These are phyloP conservation scores for Penicillium sp. DNA, from an alignment of 2,329 filamentous ascomycete genomes.

Conservation along the genomic window DNA sequence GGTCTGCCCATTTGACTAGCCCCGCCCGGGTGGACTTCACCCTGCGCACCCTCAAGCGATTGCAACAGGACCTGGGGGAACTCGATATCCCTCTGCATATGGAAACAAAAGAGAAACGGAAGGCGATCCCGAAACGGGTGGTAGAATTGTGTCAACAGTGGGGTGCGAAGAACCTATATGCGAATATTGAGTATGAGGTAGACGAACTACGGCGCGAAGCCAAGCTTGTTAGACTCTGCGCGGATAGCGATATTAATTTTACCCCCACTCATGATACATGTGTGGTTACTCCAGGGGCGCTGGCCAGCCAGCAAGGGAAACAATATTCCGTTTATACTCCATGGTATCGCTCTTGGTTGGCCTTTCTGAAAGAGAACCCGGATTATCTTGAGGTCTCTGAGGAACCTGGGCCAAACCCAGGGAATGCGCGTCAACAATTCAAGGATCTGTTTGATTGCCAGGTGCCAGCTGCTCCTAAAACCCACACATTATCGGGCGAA, in stretches of 20 bases:
- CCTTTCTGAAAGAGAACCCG: conserved; percentile 67
- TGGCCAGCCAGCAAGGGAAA: conserved; percentile 66
- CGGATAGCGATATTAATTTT: conserved; percentile 65
- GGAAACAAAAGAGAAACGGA: conserved; percentile 67
- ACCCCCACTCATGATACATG: conserved; percentile 78
- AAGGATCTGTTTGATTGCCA: conserved; percentile 57
- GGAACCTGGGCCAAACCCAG: conserved; percentile 56
- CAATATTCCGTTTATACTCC: conserved; percentile 83
- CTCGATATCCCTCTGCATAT: conserved; percentile 76
- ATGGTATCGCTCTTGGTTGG: conserved; percentile 76
- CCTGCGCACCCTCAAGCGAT: conserved; percentile 64
- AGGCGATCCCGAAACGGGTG: conserved; percentile 59
- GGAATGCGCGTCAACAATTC: conserved; percentile 49
- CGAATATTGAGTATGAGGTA: conserved; percentile 88
- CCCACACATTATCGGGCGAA: conserved; percentile 59
- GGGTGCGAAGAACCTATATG: conserved; percentile 71
- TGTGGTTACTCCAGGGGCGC: conserved; percentile 69
- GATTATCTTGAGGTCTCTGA: conserved; percentile 64
- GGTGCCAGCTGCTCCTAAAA: conserved; percentile 62
- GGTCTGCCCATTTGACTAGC: conserved; percentile 73
- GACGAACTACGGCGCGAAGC: conserved; percentile 81
- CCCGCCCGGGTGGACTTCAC: conserved; percentile 76
- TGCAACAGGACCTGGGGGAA: conserved; percentile 65
- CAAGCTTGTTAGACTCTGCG: conserved; percentile 58
- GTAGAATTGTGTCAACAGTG: conserved; percentile 66